Evolutionary conservation across 805 yeast species (phyloP).

Genomic region (Zygosaccharomyces lentus): DNA sequence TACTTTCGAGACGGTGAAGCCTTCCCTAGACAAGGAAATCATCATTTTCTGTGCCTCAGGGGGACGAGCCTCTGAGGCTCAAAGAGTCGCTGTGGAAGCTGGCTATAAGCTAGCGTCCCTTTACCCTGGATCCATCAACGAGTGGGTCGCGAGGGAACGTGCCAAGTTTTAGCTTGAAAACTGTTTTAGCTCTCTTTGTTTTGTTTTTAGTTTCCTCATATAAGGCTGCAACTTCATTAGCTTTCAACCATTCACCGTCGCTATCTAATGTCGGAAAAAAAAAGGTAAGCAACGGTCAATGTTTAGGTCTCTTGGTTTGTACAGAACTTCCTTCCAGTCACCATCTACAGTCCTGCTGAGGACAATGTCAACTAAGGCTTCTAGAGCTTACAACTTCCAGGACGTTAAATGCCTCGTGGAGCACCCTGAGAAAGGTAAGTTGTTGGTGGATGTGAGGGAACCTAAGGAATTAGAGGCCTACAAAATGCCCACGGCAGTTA

Average conservation of each 20-base stretch:
- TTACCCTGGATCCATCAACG: slow-evolving; percentile 77
- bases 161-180: slow-evolving; percentile 19
- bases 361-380: slow-evolving; percentile 26
- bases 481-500: slow-evolving; percentile 77
- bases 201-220: neutral
- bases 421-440: slow-evolving; percentile 45
- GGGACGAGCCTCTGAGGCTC: slow-evolving; percentile 76
- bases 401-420: slow-evolving; percentile 46
- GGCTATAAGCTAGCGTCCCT: slow-evolving; percentile 75
- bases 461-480: slow-evolving; percentile 73
- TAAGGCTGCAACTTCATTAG: neutral
- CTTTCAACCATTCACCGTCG: neutral
- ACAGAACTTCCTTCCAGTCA: neutral
- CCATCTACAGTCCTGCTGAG: slow-evolving; percentile 13
- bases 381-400: slow-evolving; percentile 49
- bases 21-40: slow-evolving; percentile 55
- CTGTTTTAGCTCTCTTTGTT: neutral
- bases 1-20: slow-evolving; percentile 72
- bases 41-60: slow-evolving; percentile 86
- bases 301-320: slow-evolving; percentile 1
- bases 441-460: slow-evolving; percentile 88
- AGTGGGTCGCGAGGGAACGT: slow-evolving; percentile 52
- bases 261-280: neutral
- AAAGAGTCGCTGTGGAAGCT: slow-evolving; percentile 74
- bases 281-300: neutral